Evolutionary conservation across 345 rosid genomes (phyloP).

Genomic region (Kandelia obovata): DNA sequence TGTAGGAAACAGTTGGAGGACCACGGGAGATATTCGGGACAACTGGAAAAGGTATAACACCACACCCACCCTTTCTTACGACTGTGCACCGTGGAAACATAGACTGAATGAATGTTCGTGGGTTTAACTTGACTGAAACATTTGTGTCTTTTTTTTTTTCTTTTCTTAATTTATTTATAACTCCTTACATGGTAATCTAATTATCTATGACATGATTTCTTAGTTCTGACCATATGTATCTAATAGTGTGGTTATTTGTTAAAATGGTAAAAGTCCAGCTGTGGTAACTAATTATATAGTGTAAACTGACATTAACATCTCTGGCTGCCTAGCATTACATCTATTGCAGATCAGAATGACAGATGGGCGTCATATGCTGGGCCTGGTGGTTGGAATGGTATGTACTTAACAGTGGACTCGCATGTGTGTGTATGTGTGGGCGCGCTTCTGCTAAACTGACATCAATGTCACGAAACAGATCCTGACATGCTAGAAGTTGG

Average conservation of each 20-base stretch:
- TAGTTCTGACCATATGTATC: too few species aligned
- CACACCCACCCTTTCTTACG: too few species aligned
- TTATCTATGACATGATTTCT: too few species aligned
- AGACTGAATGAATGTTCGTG: neutral
- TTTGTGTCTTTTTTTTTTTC: too few species aligned
- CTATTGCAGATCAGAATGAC: constrained; percentile 73
- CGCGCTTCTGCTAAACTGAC: neutral
- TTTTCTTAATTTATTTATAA: neutral
- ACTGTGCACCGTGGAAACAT: neutral
- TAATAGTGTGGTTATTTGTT: too few species aligned
- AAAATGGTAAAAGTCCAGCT: too few species aligned
- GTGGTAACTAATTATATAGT: too few species aligned
- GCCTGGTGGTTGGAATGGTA: constrained; percentile 97
- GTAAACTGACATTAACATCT: neutral
- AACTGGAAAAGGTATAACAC: constrained; percentile 55
- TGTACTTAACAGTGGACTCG: too few species aligned
- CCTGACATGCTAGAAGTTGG: constrained; percentile 36
- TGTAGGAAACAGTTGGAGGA: constrained; percentile 95
- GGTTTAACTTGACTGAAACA: neutral
- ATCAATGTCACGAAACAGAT: constrained; percentile 9
- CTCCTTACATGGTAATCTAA: neutral
- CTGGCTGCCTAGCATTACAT: constrained; percentile 41
- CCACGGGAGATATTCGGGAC: constrained; percentile 75
- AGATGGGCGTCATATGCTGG: constrained; percentile 74
- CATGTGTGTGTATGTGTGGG: too few species aligned